Conservation (phyloP, 1,284 basidiomycete genomes). For the Ustilago nuda region DNA sequence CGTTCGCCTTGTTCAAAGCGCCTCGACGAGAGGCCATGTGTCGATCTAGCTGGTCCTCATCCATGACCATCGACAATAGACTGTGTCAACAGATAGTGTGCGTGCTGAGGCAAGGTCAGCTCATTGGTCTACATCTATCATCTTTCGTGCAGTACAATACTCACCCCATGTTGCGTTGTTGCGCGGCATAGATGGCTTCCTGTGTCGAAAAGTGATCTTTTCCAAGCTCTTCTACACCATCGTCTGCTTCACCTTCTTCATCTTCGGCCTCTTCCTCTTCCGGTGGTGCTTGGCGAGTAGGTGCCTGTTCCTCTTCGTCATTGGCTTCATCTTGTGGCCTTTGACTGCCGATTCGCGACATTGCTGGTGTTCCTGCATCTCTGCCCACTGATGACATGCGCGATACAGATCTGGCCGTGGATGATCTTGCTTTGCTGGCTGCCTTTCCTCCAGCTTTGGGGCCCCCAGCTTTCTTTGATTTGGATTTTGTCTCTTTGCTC, state of each 20-base stretch:
- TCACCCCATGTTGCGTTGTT: constrained; percentile 67
- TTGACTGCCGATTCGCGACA: constrained; percentile 29
- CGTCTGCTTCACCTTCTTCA: constrained; percentile 62
- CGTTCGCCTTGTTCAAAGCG: constrained; percentile 82
- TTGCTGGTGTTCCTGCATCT: constrained; percentile 31
- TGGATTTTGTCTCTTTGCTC: constrained; percentile 19
- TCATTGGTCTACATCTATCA: constrained; percentile 86
- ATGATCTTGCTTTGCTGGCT: constrained; percentile 26
- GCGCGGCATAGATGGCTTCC: constrained; percentile 67
- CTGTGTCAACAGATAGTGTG: constrained; percentile 5
- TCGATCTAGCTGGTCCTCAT: constrained; percentile 83
- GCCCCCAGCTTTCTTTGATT: constrained; percentile 26
- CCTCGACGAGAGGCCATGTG: constrained; percentile 88
- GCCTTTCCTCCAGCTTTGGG: constrained; percentile 23
- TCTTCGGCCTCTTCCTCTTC: constrained; percentile 56
- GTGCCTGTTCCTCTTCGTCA: constrained; percentile 31
- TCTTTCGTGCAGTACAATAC: constrained; percentile 69
- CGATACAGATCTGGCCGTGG: constrained; percentile 36
- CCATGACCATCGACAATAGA: constrained; percentile 87
- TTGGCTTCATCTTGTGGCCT: constrained; percentile 26
- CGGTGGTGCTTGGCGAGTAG: constrained; percentile 6
- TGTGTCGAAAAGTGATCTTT: constrained; percentile 59
- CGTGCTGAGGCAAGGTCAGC: too few species aligned
- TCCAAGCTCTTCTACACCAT: constrained; percentile 61
- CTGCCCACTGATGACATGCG: constrained; percentile 42